Percentiles rank a stretch among this genome's conserved stretches.
Evolutionary conservation across 1,284 basidiomycete species (phyloP).

Genomic region (Earliella scabrosa): DNA sequence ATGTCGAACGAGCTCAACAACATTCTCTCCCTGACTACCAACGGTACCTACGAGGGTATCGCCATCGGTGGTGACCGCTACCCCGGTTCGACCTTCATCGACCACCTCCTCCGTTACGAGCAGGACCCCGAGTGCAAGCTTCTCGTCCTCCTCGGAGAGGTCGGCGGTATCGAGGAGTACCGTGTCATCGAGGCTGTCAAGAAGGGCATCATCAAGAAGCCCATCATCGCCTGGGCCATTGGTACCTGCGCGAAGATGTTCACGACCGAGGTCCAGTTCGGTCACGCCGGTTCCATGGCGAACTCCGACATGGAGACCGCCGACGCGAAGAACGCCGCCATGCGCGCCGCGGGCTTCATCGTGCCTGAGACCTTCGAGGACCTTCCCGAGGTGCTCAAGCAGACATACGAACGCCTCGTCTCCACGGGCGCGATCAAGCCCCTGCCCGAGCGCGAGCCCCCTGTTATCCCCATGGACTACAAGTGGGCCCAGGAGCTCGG

Average conservation of each 20-base stretch:
- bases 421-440: conserved; percentile 71
- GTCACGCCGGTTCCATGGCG: conserved; percentile 98
- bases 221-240: conserved; percentile 99
- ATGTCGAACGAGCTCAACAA: conserved; percentile 99
- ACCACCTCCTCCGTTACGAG: conserved; percentile 98
- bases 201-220: conserved; percentile 93
- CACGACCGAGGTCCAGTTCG: conserved; percentile 98
- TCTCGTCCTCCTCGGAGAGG: conserved; percentile 97
- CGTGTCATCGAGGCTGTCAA: conserved; percentile 98
- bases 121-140: conserved; percentile 98
- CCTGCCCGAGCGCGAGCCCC: conserved; percentile 85
- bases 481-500: conserved; percentile 99
- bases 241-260: conserved; percentile 99
- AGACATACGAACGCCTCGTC: conserved; percentile 88
- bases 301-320: conserved; percentile 98
- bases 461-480: conserved; percentile 99
- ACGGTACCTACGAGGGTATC: conserved; percentile 99
- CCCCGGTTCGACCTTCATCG: conserved; percentile 98
- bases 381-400: conserved; percentile 83
- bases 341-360: conserved; percentile 95
- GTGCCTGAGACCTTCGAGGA: conserved; percentile 99
- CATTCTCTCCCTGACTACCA: conserved; percentile 96
- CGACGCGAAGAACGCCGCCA: conserved; percentile 95
- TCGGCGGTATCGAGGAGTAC: conserved; percentile 99
- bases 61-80: conserved; percentile 99